Evolutionary conservation across 257 asterid genomes (phyloP).

Genomic region (Sherardia arvensis): DNA sequence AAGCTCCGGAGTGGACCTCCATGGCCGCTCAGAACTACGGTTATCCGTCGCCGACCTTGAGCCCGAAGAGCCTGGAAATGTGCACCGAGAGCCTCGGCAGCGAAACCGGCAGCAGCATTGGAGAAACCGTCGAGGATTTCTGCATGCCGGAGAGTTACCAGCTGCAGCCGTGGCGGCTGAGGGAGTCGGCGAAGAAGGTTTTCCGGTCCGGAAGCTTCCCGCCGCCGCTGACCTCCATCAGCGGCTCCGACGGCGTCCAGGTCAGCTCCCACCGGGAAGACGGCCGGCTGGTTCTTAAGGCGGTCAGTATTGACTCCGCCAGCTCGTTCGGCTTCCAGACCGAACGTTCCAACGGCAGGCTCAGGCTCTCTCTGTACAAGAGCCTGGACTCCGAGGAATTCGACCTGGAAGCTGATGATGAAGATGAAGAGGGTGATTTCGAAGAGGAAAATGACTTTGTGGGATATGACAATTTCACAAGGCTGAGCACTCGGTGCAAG

Average conservation of each 20-base stretch:
- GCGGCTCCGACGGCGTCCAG: conserved; percentile 35
- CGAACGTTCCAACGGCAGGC: conserved; percentile 65
- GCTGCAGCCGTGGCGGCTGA: conserved; percentile 5
- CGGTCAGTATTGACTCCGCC: conserved; percentile 22
- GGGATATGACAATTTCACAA: conserved; percentile 27
- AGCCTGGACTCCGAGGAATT: background rate
- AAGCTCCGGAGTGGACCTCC: conserved; percentile 26
- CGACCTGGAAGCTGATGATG: background rate
- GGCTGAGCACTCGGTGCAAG: conserved; percentile 45
- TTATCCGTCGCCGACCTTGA: conserved; percentile 32
- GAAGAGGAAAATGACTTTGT: conserved; percentile 20
- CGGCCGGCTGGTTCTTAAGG: conserved; percentile 62
- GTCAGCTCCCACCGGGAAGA: conserved; percentile 57
- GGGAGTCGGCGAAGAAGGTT: conserved; percentile 13
- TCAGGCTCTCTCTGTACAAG: conserved; percentile 37
- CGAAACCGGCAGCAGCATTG: conserved; percentile 56
- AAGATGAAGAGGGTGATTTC: background rate
- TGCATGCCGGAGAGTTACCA: background rate
- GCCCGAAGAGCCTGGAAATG: conserved; percentile 58
- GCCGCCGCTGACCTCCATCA: conserved; percentile 64
- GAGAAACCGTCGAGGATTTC: conserved; percentile 24
- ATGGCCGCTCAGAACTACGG: conserved; percentile 17
- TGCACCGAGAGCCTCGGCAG: conserved; percentile 82
- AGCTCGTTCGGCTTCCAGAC: conserved; percentile 30
- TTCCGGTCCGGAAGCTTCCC: conserved; percentile 31